Conservation (phyloP, 352 stramenopile genomes). For the Phytophthora europaea region DNA sequence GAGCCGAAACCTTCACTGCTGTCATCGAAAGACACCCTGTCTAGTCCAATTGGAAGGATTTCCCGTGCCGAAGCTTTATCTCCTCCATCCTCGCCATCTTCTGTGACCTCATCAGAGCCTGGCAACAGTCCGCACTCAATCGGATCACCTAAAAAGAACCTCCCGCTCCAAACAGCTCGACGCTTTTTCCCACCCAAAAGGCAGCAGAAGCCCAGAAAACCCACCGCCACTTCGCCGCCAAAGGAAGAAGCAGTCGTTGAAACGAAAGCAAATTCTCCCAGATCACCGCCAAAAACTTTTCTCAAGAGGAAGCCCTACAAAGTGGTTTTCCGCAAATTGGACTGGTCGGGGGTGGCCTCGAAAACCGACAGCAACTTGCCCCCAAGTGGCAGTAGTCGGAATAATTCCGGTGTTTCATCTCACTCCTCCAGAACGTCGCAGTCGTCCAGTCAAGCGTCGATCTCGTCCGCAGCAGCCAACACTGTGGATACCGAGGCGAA, state of each 20-base stretch:
- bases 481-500: neutral
- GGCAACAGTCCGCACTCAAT: constrained; percentile 9
- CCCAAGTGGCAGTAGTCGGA: constrained; percentile 7
- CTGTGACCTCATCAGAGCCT: constrained; percentile 48
- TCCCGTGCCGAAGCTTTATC: constrained; percentile 58
- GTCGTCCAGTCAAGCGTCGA: constrained; percentile 2
- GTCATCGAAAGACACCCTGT: constrained; percentile 24
- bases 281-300: constrained; percentile 40
- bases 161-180: constrained; percentile 8
- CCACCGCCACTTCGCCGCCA: neutral
- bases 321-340: constrained; percentile 69
- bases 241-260: constrained; percentile 13
- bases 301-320: constrained; percentile 80
- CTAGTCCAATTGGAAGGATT: constrained; percentile 30
- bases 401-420: constrained; percentile 10
- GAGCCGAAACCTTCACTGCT: constrained; percentile 6
- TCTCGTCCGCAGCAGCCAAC: neutral
- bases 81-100: constrained; percentile 65
- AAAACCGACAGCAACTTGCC: constrained; percentile 69
- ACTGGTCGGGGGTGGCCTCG: constrained; percentile 65
- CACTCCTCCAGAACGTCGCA: neutral
- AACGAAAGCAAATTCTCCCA: constrained; percentile 10
- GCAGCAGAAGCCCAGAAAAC: constrained; percentile 13
- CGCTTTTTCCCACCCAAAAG: constrained; percentile 24
- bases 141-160: neutral